phyloP scores from a whole-genome alignment of 352 stramenopile species.

The Paralagenidium karlingii region DNA sequence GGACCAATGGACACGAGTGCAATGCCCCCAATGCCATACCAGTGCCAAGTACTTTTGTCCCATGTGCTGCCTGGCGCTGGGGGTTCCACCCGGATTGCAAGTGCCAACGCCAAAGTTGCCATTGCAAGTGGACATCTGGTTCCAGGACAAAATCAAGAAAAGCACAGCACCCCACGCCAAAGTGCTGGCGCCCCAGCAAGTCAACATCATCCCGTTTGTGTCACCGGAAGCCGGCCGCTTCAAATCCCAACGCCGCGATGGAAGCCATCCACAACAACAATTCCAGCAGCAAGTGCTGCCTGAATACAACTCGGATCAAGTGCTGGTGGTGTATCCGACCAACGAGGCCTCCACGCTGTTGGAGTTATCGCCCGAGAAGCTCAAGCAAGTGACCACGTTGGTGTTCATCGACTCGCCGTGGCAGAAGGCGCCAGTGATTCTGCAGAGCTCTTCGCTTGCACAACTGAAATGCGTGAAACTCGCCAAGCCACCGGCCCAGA shows the following conservation, averaged over 20 bases:
- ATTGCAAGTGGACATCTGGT: constrained; percentile 73
- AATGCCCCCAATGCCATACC: constrained; percentile 47
- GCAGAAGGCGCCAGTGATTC: constrained; percentile 74
- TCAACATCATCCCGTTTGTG: constrained; percentile 54
- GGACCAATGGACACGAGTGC: constrained; percentile 28
- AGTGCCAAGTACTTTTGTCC: constrained; percentile 85
- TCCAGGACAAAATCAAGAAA: constrained; percentile 84
- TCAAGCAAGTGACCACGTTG: constrained; percentile 41
- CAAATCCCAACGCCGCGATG: too few species aligned
- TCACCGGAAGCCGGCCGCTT: too few species aligned
- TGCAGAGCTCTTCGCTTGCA: constrained; percentile 33
- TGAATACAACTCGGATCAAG: constrained; percentile 42
- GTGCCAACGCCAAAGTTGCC: constrained; percentile 50
- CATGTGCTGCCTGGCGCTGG: constrained; percentile 47
- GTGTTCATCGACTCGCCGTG: constrained; percentile 83
- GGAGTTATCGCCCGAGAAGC: constrained; percentile 37
- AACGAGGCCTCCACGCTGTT: constrained; percentile 50
- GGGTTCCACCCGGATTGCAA: constrained; percentile 24
- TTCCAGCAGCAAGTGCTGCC: constrained; percentile 11
- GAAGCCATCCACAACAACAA: too few species aligned
- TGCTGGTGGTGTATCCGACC: constrained; percentile 73
- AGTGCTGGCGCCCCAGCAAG: constrained; percentile 51
- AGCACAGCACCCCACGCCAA: constrained; percentile 81
- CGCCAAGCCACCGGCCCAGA: constrained; percentile 54
- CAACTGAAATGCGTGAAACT: constrained; percentile 68